Evolutionary conservation across 1,284 basidiomycete genomes (phyloP).

Genomic region (Sporisorium sorghi): DNA sequence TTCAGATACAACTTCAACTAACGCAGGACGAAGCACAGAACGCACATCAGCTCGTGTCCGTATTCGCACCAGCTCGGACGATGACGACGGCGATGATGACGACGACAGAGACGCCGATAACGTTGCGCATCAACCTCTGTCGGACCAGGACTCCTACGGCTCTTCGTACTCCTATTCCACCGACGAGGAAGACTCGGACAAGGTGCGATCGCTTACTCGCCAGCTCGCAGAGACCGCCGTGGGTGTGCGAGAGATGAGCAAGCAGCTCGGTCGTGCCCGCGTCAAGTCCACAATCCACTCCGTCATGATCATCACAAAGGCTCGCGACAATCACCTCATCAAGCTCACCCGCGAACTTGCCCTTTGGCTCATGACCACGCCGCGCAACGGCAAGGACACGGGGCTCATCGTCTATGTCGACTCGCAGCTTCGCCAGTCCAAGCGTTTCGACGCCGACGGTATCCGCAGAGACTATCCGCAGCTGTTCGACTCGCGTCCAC

Average conservation of each 20-base stretch:
- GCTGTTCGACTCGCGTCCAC: constrained; percentile 75
- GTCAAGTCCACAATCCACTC: constrained; percentile 91
- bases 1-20: constrained; percentile 24
- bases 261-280: constrained; percentile 92
- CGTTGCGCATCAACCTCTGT: constrained; percentile 27
- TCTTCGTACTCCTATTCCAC: constrained; percentile 45
- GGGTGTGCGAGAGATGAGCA: constrained; percentile 97
- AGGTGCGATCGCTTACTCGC: constrained; percentile 79
- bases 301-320: constrained; percentile 96
- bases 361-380: constrained; percentile 67
- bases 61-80: constrained; percentile 39
- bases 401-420: constrained; percentile 81
- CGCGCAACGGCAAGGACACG: constrained; percentile 52
- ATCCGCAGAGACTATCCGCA: constrained; percentile 88
- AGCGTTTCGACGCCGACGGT: constrained; percentile 92
- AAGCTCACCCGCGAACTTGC: constrained; percentile 93
- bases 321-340: constrained; percentile 95
- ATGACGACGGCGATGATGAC: constrained; percentile 42
- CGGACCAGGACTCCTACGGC: constrained; percentile 34
- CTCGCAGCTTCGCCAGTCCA: constrained; percentile 87
- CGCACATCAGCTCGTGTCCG: constrained; percentile 30
- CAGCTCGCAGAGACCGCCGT: constrained; percentile 97
- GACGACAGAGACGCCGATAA: constrained; percentile 36
- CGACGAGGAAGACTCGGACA: constrained; percentile 77
- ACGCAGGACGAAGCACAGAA: constrained; percentile 6